Conservation (phyloP, 2,329 filamentous ascomycete genomes). For the Zymoseptoria crescenta region DNA sequence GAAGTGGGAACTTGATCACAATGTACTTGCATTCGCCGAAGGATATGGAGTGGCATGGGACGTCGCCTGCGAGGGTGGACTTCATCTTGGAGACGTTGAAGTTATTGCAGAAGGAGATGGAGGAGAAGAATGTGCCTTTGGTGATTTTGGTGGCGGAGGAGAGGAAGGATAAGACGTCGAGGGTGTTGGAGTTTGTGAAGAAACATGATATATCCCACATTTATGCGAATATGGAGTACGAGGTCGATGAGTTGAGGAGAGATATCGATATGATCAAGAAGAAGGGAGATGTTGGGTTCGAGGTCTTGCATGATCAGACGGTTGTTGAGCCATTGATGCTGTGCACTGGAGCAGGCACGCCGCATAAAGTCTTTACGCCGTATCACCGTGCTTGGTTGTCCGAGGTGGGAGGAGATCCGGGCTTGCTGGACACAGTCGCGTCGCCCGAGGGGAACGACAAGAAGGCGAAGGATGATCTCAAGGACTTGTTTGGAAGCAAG, state of each 20-base stretch:
- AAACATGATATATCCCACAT: slow-evolving; percentile 40
- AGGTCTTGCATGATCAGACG: slow-evolving; percentile 43
- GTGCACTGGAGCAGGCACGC: slow-evolving; percentile 35
- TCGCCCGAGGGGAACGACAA: slow-evolving; percentile 38
- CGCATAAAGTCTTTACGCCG: slow-evolving; percentile 46
- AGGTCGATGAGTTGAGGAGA: slow-evolving; percentile 74
- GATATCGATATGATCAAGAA: slow-evolving; percentile 39
- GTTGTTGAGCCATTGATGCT: slow-evolving; percentile 41
- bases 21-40: slow-evolving; percentile 41
- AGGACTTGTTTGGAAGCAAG: slow-evolving; percentile 50
- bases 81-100: slow-evolving; percentile 41
- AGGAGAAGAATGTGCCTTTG: slow-evolving; percentile 43
- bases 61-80: slow-evolving; percentile 41
- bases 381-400: slow-evolving; percentile 43
- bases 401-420: slow-evolving; percentile 35
- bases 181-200: slow-evolving; percentile 37
- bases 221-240: slow-evolving; percentile 65
- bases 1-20: slow-evolving; percentile 37
- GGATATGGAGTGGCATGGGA: slow-evolving; percentile 46
- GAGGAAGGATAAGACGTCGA: slow-evolving; percentile 36
- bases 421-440: slow-evolving; percentile 37
- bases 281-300: slow-evolving; percentile 32
- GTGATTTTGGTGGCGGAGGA: slow-evolving; percentile 38
- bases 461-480: slow-evolving; percentile 41
- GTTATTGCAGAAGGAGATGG: slow-evolving; percentile 40